Evolutionary conservation across 495 filamentous ascomycete species (phyloP), one percentile per base, ranked within the genome.

Genomic region (Hypoxylon rickii): DNA sequence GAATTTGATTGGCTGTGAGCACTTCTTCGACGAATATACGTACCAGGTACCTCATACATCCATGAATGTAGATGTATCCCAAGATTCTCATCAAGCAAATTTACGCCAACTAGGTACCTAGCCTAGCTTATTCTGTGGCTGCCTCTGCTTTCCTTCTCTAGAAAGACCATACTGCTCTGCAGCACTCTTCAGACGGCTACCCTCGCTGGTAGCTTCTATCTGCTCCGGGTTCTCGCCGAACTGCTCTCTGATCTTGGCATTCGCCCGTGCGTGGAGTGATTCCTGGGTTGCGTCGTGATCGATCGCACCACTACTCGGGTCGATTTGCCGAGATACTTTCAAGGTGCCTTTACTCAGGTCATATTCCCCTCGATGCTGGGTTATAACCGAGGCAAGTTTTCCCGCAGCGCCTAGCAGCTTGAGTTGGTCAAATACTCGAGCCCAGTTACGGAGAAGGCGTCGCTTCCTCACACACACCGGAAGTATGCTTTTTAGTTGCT

Each of bases 241-340:
- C 22, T 29, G 40, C 40, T 44, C 17, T 13, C 31, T 44, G n/a
- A 19, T 44, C 21, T 44, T 44, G 40, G 40, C 40, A 11, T 44
- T 22, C 3, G 21, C 40, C 1, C 21, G 40, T 13, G 40, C 40
- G n/a, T 44, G 40, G 3, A 44, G n/a, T 0, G 40, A 44, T 7
- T 44, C 21, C 22, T 44, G 40, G 40, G 31, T 44, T 1, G 40
- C 40, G 22, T 44, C 40, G 13, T 22, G 40, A 22, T 44, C 40
- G 0, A 44, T 22, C 17, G 10, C 10, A 6, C 40, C 40, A 13
- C 22, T 12, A 3, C 26, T 31, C 26, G 21, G 21, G 12, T 44
- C 21, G 20, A 44, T 15, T 16, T 29, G 17, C n/a, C 22, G 11
- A 3, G 40, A 20, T 2, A 44, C 7, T 1, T 16, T 15, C 31